Evolutionary conservation across 2,329 filamentous ascomycete genomes (phyloP).

Genomic region (Lomentospora prolificans): DNA sequence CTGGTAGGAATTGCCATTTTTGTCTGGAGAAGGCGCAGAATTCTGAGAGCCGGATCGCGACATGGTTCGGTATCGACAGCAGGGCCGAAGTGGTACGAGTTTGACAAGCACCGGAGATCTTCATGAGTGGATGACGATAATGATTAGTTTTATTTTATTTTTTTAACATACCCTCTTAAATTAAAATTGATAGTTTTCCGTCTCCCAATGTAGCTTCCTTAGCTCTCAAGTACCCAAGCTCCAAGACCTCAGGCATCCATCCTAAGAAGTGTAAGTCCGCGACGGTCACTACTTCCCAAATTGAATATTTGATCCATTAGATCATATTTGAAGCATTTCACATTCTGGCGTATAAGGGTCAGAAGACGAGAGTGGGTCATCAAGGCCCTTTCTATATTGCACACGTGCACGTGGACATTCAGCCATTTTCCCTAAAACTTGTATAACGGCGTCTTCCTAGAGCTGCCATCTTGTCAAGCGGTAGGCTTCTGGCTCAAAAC

Average conservation of each 20-base stretch:
- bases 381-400: too few species aligned
- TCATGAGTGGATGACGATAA: background rate
- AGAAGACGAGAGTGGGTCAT: too few species aligned
- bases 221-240: too few species aligned
- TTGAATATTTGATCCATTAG: too few species aligned
- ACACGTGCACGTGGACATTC: too few species aligned
- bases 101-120: background rate
- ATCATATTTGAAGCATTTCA: too few species aligned
- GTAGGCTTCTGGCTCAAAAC: conserved; percentile 46
- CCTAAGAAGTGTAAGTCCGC: too few species aligned
- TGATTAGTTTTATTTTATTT: background rate
- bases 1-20: conserved; percentile 42
- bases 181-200: background rate
- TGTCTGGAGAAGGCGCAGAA: conserved; percentile 14
- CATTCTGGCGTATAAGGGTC: too few species aligned
- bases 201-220: too few species aligned
- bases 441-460: background rate
- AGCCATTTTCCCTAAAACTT: background rate
- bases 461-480: background rate
- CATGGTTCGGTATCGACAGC: background rate
- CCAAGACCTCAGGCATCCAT: too few species aligned
- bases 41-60: background rate
- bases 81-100: background rate
- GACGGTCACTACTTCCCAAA: too few species aligned
- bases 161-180: background rate